These are phyloP conservation scores for Hypoxylon sp. DNA, from an alignment of 2,329 filamentous ascomycete species.

Conservation along the genomic window DNA sequence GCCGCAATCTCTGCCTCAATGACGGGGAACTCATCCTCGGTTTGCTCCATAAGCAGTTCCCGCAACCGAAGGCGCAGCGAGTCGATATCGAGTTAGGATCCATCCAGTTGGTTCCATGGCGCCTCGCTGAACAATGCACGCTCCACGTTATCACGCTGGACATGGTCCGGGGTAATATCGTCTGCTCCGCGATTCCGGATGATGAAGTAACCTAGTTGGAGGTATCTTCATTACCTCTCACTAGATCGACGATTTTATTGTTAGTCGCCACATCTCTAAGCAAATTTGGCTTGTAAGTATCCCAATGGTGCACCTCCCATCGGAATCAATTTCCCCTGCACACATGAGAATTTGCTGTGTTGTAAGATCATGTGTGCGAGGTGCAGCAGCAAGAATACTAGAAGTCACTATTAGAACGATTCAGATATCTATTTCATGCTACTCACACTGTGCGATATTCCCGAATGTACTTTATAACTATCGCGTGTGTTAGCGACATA, in stretches of 20 bases:
- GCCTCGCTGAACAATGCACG: conserved; percentile 12
- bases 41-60: conserved; percentile 7
- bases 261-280: conserved; percentile 58
- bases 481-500: conserved; percentile 13
- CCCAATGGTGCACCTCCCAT: conserved; percentile 61
- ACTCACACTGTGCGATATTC: conserved; percentile 59
- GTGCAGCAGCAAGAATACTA: conserved; percentile 62
- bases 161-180: background rate
- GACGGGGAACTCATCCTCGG: conserved; percentile 4
- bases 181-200: conserved; percentile 15
- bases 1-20: conserved; percentile 3
- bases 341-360: conserved; percentile 59
- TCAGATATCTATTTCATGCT: background rate
- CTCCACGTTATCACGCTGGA: conserved; percentile 9
- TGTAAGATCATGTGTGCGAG: conserved; percentile 59
- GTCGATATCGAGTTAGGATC: conserved; percentile 3
- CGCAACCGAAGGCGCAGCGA: conserved; percentile 11
- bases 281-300: conserved; percentile 74
- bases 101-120: conserved; percentile 20
- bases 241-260: conserved; percentile 56
- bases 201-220: conserved; percentile 9
- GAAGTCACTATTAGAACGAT: background rate
- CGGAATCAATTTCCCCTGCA: conserved; percentile 57
- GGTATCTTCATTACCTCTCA: conserved; percentile 45
- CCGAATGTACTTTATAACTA: conserved; percentile 58